These are phyloP conservation scores for Bassia scoparia DNA, from an alignment of 148 eudicot genomes.

Conservation along the genomic window DNA sequence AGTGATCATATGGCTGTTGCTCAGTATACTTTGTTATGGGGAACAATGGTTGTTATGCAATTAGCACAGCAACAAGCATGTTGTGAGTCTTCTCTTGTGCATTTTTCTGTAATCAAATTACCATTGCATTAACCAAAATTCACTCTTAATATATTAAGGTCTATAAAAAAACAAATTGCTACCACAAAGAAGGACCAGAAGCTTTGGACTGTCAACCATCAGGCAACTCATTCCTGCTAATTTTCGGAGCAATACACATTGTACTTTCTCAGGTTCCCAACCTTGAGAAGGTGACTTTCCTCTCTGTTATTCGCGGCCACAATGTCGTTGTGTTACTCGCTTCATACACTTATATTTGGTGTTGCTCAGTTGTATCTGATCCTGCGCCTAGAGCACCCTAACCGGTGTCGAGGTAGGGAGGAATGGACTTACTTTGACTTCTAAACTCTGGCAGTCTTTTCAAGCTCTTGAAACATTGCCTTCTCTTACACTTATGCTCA, in stretches of 20 bases:
- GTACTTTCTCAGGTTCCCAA: constrained; percentile 33
- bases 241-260: constrained; percentile 31
- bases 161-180: constrained; percentile 30
- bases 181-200: constrained; percentile 24
- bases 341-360: constrained; percentile 30
- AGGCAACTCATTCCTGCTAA: constrained; percentile 27
- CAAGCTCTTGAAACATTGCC: constrained; percentile 37
- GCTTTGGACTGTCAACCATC: constrained; percentile 21
- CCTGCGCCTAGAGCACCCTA: constrained; percentile 21
- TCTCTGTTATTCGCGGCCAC: constrained; percentile 35
- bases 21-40: constrained; percentile 31
- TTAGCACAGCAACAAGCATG: constrained; percentile 36
- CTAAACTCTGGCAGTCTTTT: constrained; percentile 31
- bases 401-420: constrained; percentile 22
- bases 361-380: constrained; percentile 14
- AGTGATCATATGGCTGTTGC: constrained; percentile 28
- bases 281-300: constrained; percentile 32
- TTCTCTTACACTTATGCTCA: constrained; percentile 33
- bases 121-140: background rate
- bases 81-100: constrained; percentile 22
- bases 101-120: background rate
- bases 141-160: constrained; percentile 3
- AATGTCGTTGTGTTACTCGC: constrained; percentile 35
- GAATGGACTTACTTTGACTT: constrained; percentile 15
- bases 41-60: constrained; percentile 32